Evolutionary conservation across 176 grass and related monocot species (phyloP).

Genomic region (Canna indica): DNA sequence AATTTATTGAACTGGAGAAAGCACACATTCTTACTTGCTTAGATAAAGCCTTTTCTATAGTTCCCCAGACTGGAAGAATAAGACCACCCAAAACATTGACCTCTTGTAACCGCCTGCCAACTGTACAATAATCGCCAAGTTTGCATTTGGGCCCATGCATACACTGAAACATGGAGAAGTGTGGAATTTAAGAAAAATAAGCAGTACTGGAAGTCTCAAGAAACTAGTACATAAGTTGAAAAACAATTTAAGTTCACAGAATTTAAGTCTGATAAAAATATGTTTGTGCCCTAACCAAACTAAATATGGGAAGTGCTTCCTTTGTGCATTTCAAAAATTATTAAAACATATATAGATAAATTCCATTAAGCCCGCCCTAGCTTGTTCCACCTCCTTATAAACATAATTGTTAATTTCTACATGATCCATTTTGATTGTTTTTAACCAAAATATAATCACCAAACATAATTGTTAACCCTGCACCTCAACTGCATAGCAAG

Average conservation of each 20-base stretch:
- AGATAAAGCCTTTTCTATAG: constrained; percentile 77
- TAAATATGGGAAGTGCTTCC: neutral
- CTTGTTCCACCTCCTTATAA: no score
- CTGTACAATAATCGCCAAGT: constrained; percentile 80
- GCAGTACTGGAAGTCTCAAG: no score
- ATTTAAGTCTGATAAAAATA: neutral
- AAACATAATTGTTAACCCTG: no score
- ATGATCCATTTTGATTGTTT: no score
- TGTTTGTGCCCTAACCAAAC: neutral
- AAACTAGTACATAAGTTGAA: neutral
- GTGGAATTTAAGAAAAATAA: neutral
- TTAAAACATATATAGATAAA: no score
- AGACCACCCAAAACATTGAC: constrained; percentile 89
- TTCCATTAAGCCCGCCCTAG: no score
- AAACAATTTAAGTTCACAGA: neutral
- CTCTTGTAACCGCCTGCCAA: constrained; percentile 89
- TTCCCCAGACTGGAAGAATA: constrained; percentile 92
- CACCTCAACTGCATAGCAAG: no score
- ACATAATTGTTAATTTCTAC: no score
- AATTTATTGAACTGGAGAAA: neutral
- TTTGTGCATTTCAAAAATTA: neutral
- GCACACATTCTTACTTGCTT: constrained; percentile 45
- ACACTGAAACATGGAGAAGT: constrained; percentile 63
- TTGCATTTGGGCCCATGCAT: constrained; percentile 99
- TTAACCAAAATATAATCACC: no score